Evolutionary conservation across 495 filamentous ascomycete genomes (phyloP).

Genomic region (Corynascus novoguineensis): DNA sequence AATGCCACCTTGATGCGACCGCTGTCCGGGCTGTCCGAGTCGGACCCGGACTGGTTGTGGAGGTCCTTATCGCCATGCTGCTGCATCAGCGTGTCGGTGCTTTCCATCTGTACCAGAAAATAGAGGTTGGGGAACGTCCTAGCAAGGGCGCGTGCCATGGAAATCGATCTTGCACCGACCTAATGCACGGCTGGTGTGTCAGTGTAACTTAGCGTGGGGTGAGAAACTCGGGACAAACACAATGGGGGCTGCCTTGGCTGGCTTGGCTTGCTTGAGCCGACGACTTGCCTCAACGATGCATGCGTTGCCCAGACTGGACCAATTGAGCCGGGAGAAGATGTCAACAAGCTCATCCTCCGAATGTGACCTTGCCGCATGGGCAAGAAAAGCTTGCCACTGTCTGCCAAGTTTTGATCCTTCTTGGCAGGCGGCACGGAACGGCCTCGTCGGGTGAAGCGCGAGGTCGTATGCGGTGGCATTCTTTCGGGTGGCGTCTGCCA

Average conservation of each 20-base stretch:
- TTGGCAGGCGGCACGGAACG: neutral
- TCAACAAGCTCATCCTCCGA: neutral
- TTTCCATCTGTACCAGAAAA: neutral
- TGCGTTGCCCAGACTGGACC: neutral
- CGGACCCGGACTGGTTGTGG: neutral
- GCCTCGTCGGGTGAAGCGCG: neutral
- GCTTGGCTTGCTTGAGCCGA: too few species aligned
- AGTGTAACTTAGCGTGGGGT: neutral
- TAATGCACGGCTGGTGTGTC: neutral
- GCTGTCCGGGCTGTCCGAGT: neutral
- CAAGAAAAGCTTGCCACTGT: neutral
- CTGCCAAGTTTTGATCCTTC: neutral
- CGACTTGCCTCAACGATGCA: neutral
- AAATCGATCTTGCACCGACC: neutral
- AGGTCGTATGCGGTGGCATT: neutral
- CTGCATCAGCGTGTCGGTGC: neutral
- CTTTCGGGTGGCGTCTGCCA: neutral
- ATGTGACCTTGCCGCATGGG: neutral
- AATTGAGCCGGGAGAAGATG: neutral
- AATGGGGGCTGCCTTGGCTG: neutral
- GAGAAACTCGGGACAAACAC: neutral
- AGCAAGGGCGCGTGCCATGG: neutral
- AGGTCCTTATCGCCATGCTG: neutral
- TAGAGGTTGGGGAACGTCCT: neutral
- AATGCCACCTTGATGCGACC: neutral